Percentiles rank a stretch among this genome's conserved stretches.
Evolutionary conservation across 2,329 filamentous ascomycete species (phyloP).

Genomic region (Neurospora crassa): DNA sequence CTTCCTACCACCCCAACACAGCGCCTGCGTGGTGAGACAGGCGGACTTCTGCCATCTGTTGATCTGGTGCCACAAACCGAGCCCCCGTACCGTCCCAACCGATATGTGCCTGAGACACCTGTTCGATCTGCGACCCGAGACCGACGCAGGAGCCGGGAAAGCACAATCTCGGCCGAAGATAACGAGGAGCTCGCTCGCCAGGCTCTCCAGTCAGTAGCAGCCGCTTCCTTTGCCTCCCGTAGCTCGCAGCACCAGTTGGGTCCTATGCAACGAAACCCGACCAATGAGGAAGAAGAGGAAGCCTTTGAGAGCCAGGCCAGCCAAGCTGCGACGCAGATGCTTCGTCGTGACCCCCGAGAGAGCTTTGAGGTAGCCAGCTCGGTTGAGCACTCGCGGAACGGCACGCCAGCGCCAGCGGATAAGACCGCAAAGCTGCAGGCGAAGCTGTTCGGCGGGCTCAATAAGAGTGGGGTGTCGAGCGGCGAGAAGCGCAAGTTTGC

Average conservation of each 20-base stretch:
- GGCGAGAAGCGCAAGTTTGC: slow-evolving; percentile 43
- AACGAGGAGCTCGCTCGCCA: slow-evolving; percentile 48
- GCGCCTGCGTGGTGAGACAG: slow-evolving; percentile 37
- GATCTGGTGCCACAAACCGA: slow-evolving; percentile 53
- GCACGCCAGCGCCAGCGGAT: slow-evolving; percentile 34
- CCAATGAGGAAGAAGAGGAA: slow-evolving; percentile 43
- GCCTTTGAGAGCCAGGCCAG: slow-evolving; percentile 68
- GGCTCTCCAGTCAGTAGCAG: slow-evolving; percentile 40
- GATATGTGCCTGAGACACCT: slow-evolving; percentile 37
- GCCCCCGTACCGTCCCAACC: slow-evolving; percentile 37
- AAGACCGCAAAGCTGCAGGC: slow-evolving; percentile 39
- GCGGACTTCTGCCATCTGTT: slow-evolving; percentile 50
- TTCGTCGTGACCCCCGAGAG: slow-evolving; percentile 48
- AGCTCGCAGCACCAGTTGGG: slow-evolving; percentile 11
- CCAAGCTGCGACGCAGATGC: slow-evolving; percentile 65
- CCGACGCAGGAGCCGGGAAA: slow-evolving; percentile 66
- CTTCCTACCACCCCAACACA: slow-evolving; percentile 66
- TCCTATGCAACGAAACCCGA: neutral
- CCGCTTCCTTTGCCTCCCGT: slow-evolving; percentile 23
- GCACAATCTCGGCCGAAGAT: slow-evolving; percentile 67
- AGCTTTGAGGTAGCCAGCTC: slow-evolving; percentile 41
- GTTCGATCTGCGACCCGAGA: slow-evolving; percentile 26
- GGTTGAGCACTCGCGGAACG: slow-evolving; percentile 31
- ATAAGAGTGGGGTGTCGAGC: slow-evolving; percentile 26
- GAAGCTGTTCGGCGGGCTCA: slow-evolving; percentile 37